Base-by-base conservation (phyloP, 129 eudicot genomes). In the Sambucus nigra region DNA sequence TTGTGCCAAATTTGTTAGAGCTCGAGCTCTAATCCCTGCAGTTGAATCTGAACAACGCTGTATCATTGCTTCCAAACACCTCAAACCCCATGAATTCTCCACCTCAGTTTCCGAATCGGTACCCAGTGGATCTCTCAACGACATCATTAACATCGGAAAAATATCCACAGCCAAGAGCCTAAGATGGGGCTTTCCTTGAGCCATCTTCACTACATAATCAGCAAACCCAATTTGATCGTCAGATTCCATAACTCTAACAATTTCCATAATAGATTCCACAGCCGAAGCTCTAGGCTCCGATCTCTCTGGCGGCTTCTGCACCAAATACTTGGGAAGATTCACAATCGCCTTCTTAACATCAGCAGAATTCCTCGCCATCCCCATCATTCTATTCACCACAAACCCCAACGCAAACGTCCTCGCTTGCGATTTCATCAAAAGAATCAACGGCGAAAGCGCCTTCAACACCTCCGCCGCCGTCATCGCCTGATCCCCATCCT, bases 391-490 rank as follows among this genome's bases (percentile, higher is more conserved):
- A 46, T 73, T 69, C 25, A 80, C 80, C 27, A 82, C 80, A 77
- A 77, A 86, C 23, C 65, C 61, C 49, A 86, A 55, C 11, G 57
- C 78, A 67, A 80, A 82, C 13, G 63, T 60, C 54, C 83, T 73
- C 14, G 81, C 87, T 52, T 72, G 94, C 3, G 87, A 79, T 50
- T 80, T 92, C 13, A 69, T 50, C 50, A 53, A 25, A n/a, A 92
- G 41, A 65, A 92, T 80, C 24, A 54, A 60, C 1, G 85, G 78
- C 8, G 81, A 53, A 40, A 92, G 57, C 19, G 78, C 70, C 66
- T 80, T 92, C 68, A 92, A 66, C 5, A 92, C 78, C 84, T 92
- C 96, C 40, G 87, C 87, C 2, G 92, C 82, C n/a, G 77, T 74
- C 31, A 62, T 64, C 29, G 25, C 63, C 51, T 61, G 72, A 40